These are phyloP conservation scores for Glonium stellatum DNA, from an alignment of 495 filamentous ascomycete species.

Conservation along the genomic window DNA sequence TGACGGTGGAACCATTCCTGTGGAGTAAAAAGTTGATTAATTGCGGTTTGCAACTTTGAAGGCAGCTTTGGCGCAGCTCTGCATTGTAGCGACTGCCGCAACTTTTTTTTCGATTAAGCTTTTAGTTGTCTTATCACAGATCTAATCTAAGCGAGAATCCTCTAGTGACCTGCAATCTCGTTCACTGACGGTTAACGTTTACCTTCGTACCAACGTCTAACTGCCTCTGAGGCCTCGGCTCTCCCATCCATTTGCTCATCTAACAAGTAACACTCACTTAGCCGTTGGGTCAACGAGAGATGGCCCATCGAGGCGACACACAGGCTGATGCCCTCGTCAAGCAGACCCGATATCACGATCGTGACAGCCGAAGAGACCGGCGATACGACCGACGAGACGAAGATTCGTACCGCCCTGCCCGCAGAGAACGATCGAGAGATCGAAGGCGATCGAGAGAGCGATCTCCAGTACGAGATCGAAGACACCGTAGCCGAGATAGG, in stretches of 20 bases:
- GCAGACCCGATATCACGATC: slow-evolving; percentile 3
- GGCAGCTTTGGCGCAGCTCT: no score
- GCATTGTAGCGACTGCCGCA: background rate
- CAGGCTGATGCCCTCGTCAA: background rate
- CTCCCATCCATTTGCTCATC: background rate
- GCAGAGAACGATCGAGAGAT: background rate
- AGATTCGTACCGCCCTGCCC: slow-evolving; percentile 5
- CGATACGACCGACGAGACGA: slow-evolving; percentile 16
- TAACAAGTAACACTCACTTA: slow-evolving; percentile 3
- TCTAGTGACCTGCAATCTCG: no score
- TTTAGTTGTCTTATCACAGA: background rate
- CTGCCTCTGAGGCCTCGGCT: background rate
- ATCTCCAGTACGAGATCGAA: background rate
- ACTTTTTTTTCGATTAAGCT: slow-evolving; percentile 1
- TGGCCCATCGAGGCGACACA: slow-evolving; percentile 8
- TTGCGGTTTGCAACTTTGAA: background rate
- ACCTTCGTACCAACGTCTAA: background rate
- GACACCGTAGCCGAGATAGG: slow-evolving; percentile 3
- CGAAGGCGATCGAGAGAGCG: background rate
- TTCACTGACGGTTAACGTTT: no score
- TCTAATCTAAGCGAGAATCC: background rate
- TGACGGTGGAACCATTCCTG: slow-evolving; percentile 20
- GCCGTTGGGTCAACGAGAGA: background rate
- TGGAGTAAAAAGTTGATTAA: no score
- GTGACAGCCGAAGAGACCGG: slow-evolving; percentile 10